Base-by-base conservation (phyloP, 2,329 filamentous ascomycete genomes). In the Aspergillus tubingensis region DNA sequence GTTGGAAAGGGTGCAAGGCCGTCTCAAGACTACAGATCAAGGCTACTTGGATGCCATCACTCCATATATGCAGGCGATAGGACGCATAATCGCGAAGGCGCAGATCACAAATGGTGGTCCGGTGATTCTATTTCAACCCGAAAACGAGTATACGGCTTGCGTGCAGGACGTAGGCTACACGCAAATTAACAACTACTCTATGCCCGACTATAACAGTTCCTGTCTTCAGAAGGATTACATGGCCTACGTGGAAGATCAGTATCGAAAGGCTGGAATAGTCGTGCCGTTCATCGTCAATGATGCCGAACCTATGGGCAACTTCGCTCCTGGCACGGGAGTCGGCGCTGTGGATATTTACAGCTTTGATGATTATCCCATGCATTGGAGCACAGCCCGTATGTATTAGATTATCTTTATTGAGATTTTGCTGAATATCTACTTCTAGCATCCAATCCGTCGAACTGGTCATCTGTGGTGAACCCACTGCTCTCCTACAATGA, bases 61-160 rank as follows among this genome's bases (percentile, higher is more conserved):
- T 3, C 51, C 55, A 0, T 64, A 60, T 5, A 61, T 64, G n/a
- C 6, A 27, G 3, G 81, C 86, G 5, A 87, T 94, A 60, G 88
- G 89, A 2, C 83, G 85, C 3, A 64, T 65, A 2, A 67, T 68
- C 41, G 59, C 57, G 1, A 19, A 41, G 3, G 86, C 85, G 0
- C 90, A 94, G 68, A 92, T 94, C 68, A 92, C 89, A 1, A 89
- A 91, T 54, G 90, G 89, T 0, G 91, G 91, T 0, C 90, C 90
- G 0, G 83, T 95, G 2, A 90, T 94, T 60, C 75, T 93, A 2
- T 81, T 90, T 25, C 91, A 95, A 70, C 87, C 89, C 0, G 91
- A 95, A 73, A 95, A 94, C 64, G 91, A 94, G 73, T 92, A 92
- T 70, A 86, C 84, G 1, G 74, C 77, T 10, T 57, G 54, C 13